Base-by-base conservation (phyloP, 352 stramenopile genomes). In the Phytophthora podocarpi region DNA sequence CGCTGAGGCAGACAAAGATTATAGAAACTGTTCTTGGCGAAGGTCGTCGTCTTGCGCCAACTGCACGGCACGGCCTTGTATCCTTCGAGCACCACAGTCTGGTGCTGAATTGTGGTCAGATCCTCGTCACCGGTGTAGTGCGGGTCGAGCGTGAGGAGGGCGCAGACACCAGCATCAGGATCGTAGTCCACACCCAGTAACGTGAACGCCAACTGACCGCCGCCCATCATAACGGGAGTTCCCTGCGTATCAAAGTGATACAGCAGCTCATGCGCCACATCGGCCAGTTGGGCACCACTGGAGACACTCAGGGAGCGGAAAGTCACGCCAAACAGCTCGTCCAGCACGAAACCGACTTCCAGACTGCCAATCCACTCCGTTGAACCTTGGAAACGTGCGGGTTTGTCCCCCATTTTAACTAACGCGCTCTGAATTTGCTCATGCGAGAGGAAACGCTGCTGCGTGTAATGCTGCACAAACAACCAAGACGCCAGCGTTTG, bases 201-300 rank as follows among this genome's bases (percentile, higher is more conserved):
- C 5, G 86, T 96, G 70, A 94, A 94, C 39, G 87, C 87, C 41
- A 96, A 72, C 32, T 87, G 75, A 1, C 81, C 86, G 23, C 87
- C 85, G 18, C 87, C 84, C 72, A 96, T 92, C 87, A 96, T 96
- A 21, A 96, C 85, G 2, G 87, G 87, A 27, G 85, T 91, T 16
- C 85, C 87, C 35, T 95, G 80, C 2, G 71, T 81, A 37, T 82
- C 53, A 39, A 96, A 96, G 57, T 96, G 87, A 41, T 89, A 65
- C 42, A 80, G 64, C 6, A 96, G 69, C 42, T 93, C 79, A 10
- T 73, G 72, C 11, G 85, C 82, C 12, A 89, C 59, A n/a, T 89
- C 75, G 1, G 75, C 63, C 20, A 95, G 68, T 37, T 79, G 67
- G 18, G 70, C 50, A 27, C 87, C 85, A 15, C 68, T 91, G 0